Percentiles rank a stretch among this genome's conserved stretches.
Evolutionary conservation across 2,329 filamentous ascomycete species (phyloP).

Genomic region (Diaporthe australafricana): DNA sequence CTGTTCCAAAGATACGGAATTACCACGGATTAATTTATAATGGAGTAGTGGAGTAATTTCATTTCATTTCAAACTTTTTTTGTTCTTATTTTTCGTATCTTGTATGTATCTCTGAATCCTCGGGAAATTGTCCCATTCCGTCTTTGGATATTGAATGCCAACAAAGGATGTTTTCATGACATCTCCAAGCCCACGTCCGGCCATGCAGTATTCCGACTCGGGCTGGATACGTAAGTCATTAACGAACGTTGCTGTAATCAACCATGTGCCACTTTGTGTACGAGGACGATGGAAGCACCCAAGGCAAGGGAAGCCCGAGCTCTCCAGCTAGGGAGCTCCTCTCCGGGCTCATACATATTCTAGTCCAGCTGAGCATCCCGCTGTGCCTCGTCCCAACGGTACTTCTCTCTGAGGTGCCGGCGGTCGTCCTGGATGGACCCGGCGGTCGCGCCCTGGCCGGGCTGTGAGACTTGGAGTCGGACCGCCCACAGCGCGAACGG

Average conservation of each 20-base stretch:
- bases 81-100: background rate
- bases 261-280: background rate
- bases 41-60: background rate
- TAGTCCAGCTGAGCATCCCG: background rate
- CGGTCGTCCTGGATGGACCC: background rate
- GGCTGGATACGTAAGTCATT: no score
- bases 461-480: background rate
- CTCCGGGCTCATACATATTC: background rate
- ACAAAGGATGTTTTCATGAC: background rate
- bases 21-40: background rate
- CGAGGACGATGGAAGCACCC: background rate
- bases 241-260: background rate
- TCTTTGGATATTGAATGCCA: background rate
- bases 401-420: background rate
- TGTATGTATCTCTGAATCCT: background rate
- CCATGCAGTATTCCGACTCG: no score
- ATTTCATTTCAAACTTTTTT: background rate
- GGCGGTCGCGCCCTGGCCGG: no score
- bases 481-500: conserved; percentile 4
- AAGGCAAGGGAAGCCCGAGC: background rate
- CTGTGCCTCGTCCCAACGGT: background rate
- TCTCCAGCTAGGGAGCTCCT: background rate
- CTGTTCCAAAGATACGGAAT: background rate
- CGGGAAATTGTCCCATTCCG: background rate
- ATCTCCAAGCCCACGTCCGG: background rate